These are phyloP conservation scores for Alternaria viburni DNA, from an alignment of 2,329 filamentous ascomycete species.

Conservation along the genomic window DNA sequence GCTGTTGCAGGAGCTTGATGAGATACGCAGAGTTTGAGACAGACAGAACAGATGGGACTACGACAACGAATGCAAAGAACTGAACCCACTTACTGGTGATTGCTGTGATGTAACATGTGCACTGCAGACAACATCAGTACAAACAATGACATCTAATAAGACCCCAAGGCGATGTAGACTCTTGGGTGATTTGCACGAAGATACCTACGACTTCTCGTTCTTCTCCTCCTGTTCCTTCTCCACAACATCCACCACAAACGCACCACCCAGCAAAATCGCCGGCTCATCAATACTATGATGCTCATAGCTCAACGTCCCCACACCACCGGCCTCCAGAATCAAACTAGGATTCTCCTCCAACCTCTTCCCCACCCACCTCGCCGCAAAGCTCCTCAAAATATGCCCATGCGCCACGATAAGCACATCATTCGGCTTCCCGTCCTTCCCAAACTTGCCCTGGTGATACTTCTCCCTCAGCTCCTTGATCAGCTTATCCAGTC, in stretches of 20 bases:
- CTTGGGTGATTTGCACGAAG: background rate
- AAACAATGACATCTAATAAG: background rate
- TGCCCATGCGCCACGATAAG: conserved; percentile 89
- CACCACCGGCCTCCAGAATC: conserved; percentile 72
- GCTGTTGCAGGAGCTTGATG: background rate
- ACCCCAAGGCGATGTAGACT: background rate
- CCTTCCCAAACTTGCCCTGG: conserved; percentile 59
- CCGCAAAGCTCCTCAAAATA: conserved; percentile 85
- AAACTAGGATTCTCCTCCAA: conserved; percentile 78
- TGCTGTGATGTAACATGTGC: background rate
- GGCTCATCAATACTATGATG: conserved; percentile 58
- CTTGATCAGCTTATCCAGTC: conserved; percentile 76
- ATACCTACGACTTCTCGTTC: conserved; percentile 6
- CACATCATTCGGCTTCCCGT: conserved; percentile 68
- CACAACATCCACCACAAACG: conserved; percentile 58
- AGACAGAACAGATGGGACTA: background rate
- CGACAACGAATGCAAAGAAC: background rate
- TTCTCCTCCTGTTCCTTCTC: conserved; percentile 47
- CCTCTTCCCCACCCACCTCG: conserved; percentile 79
- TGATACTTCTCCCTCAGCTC: conserved; percentile 68
- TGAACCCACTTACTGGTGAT: background rate
- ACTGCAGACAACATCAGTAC: background rate
- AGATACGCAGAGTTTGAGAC: background rate
- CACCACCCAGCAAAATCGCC: conserved; percentile 58
- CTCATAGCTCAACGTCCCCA: conserved; percentile 60